Percentiles rank a stretch among this genome's conserved stretches.
These are phyloP conservation scores for Daldinia loculata DNA, from an alignment of 495 filamentous ascomycete species.

Conservation along the genomic window DNA sequence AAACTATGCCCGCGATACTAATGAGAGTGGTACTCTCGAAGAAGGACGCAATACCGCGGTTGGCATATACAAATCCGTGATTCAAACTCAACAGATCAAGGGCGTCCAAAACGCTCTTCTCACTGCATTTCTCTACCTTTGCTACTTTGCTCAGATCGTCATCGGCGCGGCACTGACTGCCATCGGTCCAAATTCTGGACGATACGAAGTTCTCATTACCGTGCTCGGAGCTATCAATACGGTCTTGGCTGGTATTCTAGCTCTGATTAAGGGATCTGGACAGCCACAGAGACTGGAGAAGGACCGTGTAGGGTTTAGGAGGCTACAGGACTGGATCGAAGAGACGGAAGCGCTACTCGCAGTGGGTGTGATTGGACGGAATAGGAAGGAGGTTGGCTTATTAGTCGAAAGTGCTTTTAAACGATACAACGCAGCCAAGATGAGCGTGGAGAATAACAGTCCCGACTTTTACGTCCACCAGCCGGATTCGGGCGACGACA, in stretches of 20 bases:
- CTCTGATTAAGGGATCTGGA: slow-evolving; percentile 56
- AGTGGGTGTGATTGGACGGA: slow-evolving; percentile 54
- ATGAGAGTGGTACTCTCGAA: slow-evolving; percentile 49
- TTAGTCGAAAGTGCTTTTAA: slow-evolving; percentile 56
- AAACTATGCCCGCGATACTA: slow-evolving; percentile 41
- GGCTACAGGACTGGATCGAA: slow-evolving; percentile 53
- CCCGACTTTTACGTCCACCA: slow-evolving; percentile 54
- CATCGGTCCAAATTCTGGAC: slow-evolving; percentile 51
- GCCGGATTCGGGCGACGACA: slow-evolving; percentile 21
- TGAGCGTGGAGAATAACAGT: slow-evolving; percentile 54
- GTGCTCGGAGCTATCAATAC: slow-evolving; percentile 59
- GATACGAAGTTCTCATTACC: slow-evolving; percentile 53
- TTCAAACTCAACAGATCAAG: slow-evolving; percentile 46
- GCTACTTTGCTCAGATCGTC: slow-evolving; percentile 55
- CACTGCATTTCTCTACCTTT: slow-evolving; percentile 47
- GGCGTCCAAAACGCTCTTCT: slow-evolving; percentile 39
- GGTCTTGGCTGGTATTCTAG: slow-evolving; percentile 58
- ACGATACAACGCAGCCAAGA: slow-evolving; percentile 56
- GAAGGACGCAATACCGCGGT: slow-evolving; percentile 49
- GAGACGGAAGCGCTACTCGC: slow-evolving; percentile 48
- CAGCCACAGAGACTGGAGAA: slow-evolving; percentile 53
- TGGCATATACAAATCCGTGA: slow-evolving; percentile 51
- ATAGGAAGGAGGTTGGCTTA: slow-evolving; percentile 55
- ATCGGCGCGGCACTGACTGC: slow-evolving; percentile 58
- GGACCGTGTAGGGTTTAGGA: slow-evolving; percentile 52